Conservation (phyloP, 805 yeast species). For the Blastobotrys mokoenaii region DNA sequence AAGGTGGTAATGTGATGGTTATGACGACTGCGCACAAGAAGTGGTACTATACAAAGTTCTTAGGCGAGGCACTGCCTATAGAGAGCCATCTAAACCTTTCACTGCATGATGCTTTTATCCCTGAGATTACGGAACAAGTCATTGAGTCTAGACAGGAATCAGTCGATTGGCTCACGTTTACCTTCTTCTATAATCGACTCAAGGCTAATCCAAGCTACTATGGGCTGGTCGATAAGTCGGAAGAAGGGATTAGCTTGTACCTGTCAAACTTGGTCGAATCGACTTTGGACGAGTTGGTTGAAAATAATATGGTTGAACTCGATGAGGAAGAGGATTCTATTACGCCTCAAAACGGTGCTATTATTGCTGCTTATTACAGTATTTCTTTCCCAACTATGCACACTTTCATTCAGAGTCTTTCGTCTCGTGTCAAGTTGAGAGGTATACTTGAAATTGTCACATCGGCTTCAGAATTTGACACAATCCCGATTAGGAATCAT, state of each 20-base stretch:
- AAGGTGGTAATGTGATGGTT: constrained; percentile 32
- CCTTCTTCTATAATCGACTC: constrained; percentile 74
- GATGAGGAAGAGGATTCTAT: constrained; percentile 38
- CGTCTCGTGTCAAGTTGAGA: constrained; percentile 47
- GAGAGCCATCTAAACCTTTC: constrained; percentile 62
- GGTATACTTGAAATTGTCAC: constrained; percentile 58
- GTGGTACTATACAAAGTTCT: constrained; percentile 60
- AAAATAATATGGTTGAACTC: constrained; percentile 53
- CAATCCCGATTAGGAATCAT: constrained; percentile 49
- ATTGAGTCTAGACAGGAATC: constrained; percentile 72
- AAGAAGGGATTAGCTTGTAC: constrained; percentile 67
- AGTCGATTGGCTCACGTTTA: constrained; percentile 81
- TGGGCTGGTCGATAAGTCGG: constrained; percentile 59
- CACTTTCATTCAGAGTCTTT: constrained; percentile 42
- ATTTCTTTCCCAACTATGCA: constrained; percentile 62
- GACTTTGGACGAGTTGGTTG: constrained; percentile 50
- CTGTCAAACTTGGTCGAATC: constrained; percentile 77
- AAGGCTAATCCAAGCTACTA: constrained; percentile 82
- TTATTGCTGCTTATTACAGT: constrained; percentile 68
- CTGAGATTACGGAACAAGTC: constrained; percentile 62
- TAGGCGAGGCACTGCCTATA: constrained; percentile 68
- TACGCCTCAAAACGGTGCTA: constrained; percentile 57
- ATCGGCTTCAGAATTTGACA: constrained; percentile 66
- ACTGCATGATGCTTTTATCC: constrained; percentile 59
- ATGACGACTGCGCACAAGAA: constrained; percentile 48